These are phyloP conservation scores for Cercophora newfieldiana DNA, from an alignment of 495 filamentous ascomycete genomes.

Conservation along the genomic window DNA sequence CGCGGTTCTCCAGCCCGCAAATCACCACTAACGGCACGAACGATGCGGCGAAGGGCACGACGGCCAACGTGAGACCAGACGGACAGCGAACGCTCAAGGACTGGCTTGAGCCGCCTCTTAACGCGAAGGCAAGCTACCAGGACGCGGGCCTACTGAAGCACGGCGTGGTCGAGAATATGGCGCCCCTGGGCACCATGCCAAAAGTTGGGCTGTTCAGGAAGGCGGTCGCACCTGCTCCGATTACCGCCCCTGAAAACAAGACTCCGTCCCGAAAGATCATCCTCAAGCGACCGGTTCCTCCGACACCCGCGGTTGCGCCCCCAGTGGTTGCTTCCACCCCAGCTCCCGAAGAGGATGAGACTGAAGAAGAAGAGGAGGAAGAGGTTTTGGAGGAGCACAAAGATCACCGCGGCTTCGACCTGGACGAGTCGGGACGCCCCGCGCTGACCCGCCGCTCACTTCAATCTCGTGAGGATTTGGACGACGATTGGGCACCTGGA, in stretches of 20 bases:
- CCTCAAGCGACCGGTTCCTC: conserved; percentile 35
- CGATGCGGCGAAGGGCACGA: conserved; percentile 30
- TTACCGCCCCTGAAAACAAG: conserved; percentile 19
- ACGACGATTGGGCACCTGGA: conserved; percentile 23
- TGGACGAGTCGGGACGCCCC: conserved; percentile 9
- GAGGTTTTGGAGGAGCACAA: background rate
- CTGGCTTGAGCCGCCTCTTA: conserved; percentile 72
- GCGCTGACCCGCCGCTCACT: conserved; percentile 21
- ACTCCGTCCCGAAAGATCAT: conserved; percentile 42
- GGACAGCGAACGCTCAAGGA: conserved; percentile 35
- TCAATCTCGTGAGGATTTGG: conserved; percentile 20
- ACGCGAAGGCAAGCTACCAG: conserved; percentile 67
- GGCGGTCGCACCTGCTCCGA: conserved; percentile 25
- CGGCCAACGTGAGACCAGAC: conserved; percentile 1
- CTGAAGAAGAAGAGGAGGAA: conserved; percentile 32
- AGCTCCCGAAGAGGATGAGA: conserved; percentile 36
- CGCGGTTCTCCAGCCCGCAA: conserved; percentile 58
- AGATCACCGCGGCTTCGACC: conserved; percentile 7
- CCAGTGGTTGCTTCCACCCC: conserved; percentile 4
- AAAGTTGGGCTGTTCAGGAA: conserved; percentile 50
- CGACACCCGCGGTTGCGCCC: conserved; percentile 15
- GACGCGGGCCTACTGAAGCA: conserved; percentile 63
- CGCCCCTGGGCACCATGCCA: conserved; percentile 64
- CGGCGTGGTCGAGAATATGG: conserved; percentile 70
- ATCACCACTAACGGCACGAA: conserved; percentile 38